Percentiles rank a stretch among this genome's conserved stretches.
These are phyloP conservation scores for Termitomyces sp. DNA, from an alignment of 768 basidiomycete species.

Conservation along the genomic window DNA sequence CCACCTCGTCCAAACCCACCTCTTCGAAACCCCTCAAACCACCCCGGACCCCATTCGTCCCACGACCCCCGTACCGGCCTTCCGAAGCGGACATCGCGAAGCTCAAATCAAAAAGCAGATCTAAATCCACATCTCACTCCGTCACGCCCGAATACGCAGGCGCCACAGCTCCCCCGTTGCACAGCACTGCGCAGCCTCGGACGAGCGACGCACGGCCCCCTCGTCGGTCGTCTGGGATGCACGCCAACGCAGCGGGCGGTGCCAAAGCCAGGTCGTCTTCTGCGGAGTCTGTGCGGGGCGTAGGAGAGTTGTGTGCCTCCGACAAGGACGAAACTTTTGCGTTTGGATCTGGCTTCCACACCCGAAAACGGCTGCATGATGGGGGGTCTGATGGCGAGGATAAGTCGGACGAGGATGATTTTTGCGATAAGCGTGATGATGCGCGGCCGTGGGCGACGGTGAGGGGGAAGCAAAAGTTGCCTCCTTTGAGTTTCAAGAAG, in stretches of 20 bases:
- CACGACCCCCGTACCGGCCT: conserved; percentile 9
- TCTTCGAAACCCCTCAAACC: background rate
- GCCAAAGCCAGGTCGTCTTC: too few species aligned
- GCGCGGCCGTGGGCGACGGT: background rate
- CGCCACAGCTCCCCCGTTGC: too few species aligned
- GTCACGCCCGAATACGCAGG: background rate
- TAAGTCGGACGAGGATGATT: too few species aligned
- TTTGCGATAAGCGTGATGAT: background rate
- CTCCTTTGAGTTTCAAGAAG: background rate
- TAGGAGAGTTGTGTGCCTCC: background rate
- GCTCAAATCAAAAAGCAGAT: background rate
- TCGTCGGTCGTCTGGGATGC: too few species aligned
- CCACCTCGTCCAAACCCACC: background rate
- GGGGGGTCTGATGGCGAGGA: too few species aligned
- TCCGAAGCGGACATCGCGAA: conserved; percentile 1
- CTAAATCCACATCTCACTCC: background rate
- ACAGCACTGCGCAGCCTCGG: too few species aligned
- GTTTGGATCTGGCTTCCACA: too few species aligned
- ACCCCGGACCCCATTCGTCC: background rate
- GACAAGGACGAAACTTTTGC: background rate
- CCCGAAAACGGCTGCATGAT: background rate
- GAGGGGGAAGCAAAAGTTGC: conserved; percentile 2
- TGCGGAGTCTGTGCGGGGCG: too few species aligned
- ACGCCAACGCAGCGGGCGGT: too few species aligned
- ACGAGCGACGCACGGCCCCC: too few species aligned